Evolutionary conservation across 2,329 filamentous ascomycete genomes (phyloP), one percentile per base, ranked within the genome.

Genomic region (Scleromitrula shiraiana): DNA sequence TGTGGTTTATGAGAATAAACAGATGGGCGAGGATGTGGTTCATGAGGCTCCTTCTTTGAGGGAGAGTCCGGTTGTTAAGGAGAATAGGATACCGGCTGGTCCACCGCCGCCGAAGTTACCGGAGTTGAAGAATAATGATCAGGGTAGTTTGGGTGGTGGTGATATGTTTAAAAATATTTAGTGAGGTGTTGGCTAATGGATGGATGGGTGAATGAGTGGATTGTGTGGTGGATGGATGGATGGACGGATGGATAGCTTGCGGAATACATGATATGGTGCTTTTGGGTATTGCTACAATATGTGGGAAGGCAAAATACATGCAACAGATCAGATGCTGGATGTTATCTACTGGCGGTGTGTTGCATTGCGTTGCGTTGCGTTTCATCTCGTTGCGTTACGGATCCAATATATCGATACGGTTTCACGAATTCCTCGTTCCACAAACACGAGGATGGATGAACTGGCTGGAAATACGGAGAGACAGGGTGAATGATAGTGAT

Each of bases 91-190:
- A 44, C 55, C 53, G 12, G 33, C 27, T 17, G 57, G 56, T 15
- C 61, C 62, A 10, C 60, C 63, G n/a, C 57, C 62, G 33, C 63
- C 63, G 29, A 64, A 55, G 43, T 47, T 64, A 24, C 63, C 63
- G 17, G 61, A 65, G 47, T 51, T 64, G 48, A 61, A 56, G 8
- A 56, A 59, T 22, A 51, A 57, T 41, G 59, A 61, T 45, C 57
- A 56, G 36, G 60, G 60, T 30, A 59, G 59, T 33, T 46, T 65
- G 19, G 62, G 61, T 7, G 63, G 49, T 5, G 61, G 55, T 14
- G 63, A 64, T n/a, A 55, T 65, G 57, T 65, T 65, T 50, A 64
- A 63, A 49, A 62, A 65, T 53, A 65, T 65, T 46, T 63, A 62
- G 53, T 64, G 59, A 47, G 38, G 20, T 22, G 19, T 33, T 14